Percentiles rank a stretch among this genome's conserved stretches.
Evolutionary conservation across 2,329 filamentous ascomycete species (phyloP).

Genomic region (Xylaria sp.): DNA sequence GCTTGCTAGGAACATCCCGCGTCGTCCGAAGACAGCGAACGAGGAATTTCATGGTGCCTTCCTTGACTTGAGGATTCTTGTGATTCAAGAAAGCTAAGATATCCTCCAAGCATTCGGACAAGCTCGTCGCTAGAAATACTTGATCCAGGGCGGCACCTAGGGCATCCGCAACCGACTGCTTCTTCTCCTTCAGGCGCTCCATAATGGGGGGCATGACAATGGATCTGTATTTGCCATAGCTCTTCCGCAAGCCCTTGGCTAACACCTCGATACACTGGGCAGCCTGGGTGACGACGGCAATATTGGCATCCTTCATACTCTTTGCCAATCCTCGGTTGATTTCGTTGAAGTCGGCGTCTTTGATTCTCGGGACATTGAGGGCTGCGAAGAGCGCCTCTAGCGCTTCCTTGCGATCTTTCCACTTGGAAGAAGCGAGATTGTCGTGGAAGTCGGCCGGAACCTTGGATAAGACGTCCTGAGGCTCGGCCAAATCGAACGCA

Average conservation of each 20-base stretch:
- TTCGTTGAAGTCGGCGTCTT: constrained; percentile 89
- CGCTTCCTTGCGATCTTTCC: constrained; percentile 97
- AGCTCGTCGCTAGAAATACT: constrained; percentile 71
- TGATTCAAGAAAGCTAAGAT: constrained; percentile 85
- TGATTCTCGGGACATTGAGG: constrained; percentile 88
- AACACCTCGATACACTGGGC: constrained; percentile 92
- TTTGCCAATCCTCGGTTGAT: constrained; percentile 87
- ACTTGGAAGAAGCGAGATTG: constrained; percentile 88
- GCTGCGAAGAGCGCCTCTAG: constrained; percentile 82
- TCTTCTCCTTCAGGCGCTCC: constrained; percentile 98
- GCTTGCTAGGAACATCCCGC: constrained; percentile 82
- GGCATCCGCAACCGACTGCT: constrained; percentile 86
- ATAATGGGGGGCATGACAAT: constrained; percentile 88
- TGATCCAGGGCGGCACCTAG: constrained; percentile 85
- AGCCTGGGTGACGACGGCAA: constrained; percentile 91
- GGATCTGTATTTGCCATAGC: constrained; percentile 83
- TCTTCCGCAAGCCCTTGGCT: constrained; percentile 82
- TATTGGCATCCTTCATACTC: constrained; percentile 98
- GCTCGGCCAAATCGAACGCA: constrained; percentile 82
- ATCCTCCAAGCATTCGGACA: constrained; percentile 92
- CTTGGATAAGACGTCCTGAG: constrained; percentile 85
- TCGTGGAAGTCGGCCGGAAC: constrained; percentile 86
- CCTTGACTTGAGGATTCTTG: constrained; percentile 98
- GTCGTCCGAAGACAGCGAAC: constrained; percentile 87
- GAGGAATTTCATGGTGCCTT: constrained; percentile 94